Conservation (phyloP, 202 grass and related monocot genomes). For the Setaria viridis region DNA sequence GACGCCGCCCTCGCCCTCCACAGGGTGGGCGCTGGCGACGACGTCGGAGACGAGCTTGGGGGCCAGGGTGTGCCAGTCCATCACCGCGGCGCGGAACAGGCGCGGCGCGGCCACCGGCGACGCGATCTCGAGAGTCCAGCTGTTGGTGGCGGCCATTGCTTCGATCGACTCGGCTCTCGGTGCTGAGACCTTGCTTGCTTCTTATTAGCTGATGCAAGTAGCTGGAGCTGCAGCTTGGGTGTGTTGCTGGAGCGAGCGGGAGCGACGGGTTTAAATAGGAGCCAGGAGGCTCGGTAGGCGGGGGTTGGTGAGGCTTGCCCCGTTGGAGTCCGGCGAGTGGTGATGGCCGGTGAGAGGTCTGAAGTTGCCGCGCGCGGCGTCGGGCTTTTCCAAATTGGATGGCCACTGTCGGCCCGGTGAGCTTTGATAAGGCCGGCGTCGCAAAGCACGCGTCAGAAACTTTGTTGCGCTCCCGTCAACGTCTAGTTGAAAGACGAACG, state of each 20-base stretch:
- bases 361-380: neutral
- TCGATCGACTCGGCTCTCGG: neutral
- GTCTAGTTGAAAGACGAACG: no score
- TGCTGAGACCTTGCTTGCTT: neutral
- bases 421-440: neutral
- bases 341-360: neutral
- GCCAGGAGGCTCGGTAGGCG: neutral
- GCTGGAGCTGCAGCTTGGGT: neutral
- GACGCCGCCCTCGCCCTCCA: conserved; percentile 48
- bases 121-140: conserved; percentile 60
- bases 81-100: conserved; percentile 66
- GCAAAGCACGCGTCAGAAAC: no score
- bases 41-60: conserved; percentile 62
- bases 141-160: conserved; percentile 30
- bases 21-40: conserved; percentile 45
- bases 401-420: neutral
- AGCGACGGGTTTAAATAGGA: neutral
- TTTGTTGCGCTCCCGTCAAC: no score
- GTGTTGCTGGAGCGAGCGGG: neutral
- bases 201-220: neutral
- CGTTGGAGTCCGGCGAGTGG: neutral
- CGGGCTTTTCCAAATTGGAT: neutral
- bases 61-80: conserved; percentile 80
- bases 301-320: neutral
- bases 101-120: conserved; percentile 56